Percentiles rank a stretch among this genome's conserved stretches.
phyloP scores from a whole-genome alignment of 2,329 filamentous ascomycete genomes.

The Fusarium hainanense region DNA sequence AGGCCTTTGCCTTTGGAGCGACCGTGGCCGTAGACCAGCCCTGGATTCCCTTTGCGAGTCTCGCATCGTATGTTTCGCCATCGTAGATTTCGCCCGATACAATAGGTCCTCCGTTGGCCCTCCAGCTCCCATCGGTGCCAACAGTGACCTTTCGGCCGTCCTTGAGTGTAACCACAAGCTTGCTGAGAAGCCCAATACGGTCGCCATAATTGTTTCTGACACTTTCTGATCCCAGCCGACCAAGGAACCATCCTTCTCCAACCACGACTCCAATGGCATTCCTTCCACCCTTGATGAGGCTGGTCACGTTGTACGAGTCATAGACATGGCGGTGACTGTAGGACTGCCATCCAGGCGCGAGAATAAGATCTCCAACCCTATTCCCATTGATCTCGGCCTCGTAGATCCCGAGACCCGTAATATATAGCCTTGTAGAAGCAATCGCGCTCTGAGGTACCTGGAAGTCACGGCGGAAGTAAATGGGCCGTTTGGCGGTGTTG shows the following conservation, averaged over 20 bases:
- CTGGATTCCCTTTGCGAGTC: constrained; percentile 47
- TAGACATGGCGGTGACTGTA: constrained; percentile 64
- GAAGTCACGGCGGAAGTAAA: constrained; percentile 52
- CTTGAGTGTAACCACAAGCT: constrained; percentile 52
- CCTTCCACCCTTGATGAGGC: constrained; percentile 54
- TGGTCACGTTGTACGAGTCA: constrained; percentile 63
- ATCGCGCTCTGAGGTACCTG: constrained; percentile 29
- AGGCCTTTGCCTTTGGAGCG: constrained; percentile 48
- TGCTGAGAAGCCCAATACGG: constrained; percentile 50
- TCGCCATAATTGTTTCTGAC: constrained; percentile 52
- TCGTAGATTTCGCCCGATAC: constrained; percentile 59
- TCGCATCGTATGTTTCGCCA: constrained; percentile 62
- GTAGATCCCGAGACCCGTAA: constrained; percentile 59
- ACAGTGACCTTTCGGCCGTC: constrained; percentile 45
- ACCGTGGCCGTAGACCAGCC: constrained; percentile 49
- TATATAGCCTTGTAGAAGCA: constrained; percentile 57
- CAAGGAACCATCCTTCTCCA: constrained; percentile 61
- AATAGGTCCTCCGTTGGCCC: constrained; percentile 47
- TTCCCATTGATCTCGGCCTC: constrained; percentile 60
- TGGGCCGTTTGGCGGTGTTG: constrained; percentile 47
- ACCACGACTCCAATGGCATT: constrained; percentile 54
- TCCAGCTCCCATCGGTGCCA: constrained; percentile 54
- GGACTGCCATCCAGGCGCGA: constrained; percentile 65
- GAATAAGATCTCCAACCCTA: constrained; percentile 45
- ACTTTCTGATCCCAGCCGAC: constrained; percentile 47